These are phyloP conservation scores for Raffaelea ambrosiae DNA, from an alignment of 2,329 filamentous ascomycete genomes.

Conservation along the genomic window DNA sequence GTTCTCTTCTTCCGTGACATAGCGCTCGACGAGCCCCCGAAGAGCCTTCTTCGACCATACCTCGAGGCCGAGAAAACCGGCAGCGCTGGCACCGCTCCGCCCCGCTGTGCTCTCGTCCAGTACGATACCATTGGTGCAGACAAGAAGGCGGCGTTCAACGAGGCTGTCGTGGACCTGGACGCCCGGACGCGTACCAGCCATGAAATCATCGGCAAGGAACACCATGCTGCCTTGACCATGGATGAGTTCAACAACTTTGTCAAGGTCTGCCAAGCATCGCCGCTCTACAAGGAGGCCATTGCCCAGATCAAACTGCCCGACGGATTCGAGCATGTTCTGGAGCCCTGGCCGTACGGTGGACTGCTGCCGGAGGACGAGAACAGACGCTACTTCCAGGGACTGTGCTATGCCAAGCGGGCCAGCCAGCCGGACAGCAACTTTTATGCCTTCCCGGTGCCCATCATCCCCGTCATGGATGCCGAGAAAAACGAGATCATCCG, in stretches of 20 bases:
- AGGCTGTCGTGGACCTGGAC: conserved; percentile 13
- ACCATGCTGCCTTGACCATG: conserved; percentile 23
- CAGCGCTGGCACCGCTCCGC: conserved; percentile 16
- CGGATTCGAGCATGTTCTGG: conserved; percentile 35
- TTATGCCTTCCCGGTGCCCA: conserved; percentile 47
- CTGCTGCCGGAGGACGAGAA: neutral
- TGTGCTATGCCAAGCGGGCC: conserved; percentile 20
- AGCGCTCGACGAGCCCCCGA: conserved; percentile 40
- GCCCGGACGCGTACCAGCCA: neutral
- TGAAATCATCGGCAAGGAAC: conserved; percentile 16
- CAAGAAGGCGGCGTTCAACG: neutral
- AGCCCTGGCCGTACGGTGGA: conserved; percentile 42
- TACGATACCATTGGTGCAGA: conserved; percentile 27
- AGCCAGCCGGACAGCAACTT: conserved; percentile 41
- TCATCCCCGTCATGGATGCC: conserved; percentile 40
- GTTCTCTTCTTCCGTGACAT: conserved; percentile 38
- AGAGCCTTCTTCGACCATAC: conserved; percentile 34
- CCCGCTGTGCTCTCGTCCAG: conserved; percentile 23
- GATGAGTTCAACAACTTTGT: neutral
- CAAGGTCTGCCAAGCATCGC: conserved; percentile 22
- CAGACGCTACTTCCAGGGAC: neutral
- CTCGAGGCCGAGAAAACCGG: conserved; percentile 30
- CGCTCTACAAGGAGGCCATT: conserved; percentile 38
- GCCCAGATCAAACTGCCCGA: conserved; percentile 31
- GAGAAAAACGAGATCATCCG: conserved; percentile 31